Percentiles rank a stretch among this genome's conserved stretches.
These are phyloP conservation scores for Pseudozyma tsukubaensis DNA, from an alignment of 1,284 basidiomycete genomes.

Conservation along the genomic window DNA sequence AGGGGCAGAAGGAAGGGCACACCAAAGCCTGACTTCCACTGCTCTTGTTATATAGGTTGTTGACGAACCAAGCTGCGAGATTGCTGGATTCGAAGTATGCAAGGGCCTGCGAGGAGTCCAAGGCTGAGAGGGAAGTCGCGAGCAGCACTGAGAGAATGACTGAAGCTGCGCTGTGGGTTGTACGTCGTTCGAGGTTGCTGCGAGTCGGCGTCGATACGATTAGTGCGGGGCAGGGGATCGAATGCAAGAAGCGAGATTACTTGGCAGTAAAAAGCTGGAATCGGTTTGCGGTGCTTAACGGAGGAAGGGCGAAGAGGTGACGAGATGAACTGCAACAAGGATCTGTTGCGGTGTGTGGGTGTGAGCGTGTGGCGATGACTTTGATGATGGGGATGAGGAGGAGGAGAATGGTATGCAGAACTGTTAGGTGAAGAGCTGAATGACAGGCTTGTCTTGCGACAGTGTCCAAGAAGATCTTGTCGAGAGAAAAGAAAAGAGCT, in stretches of 20 bases:
- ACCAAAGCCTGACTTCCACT: conserved; percentile 41
- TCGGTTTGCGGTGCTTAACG: not conserved
- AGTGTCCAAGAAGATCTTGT: not conserved
- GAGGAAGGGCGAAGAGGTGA: not conserved
- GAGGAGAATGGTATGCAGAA: not conserved
- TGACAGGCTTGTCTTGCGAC: conserved; percentile 20
- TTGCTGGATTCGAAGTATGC: not conserved
- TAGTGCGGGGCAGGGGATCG: not conserved
- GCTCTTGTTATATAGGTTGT: conserved; percentile 12
- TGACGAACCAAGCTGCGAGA: conserved; percentile 10
- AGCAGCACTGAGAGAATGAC: not conserved
- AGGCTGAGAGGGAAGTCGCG: not conserved
- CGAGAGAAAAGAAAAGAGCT: conserved; percentile 7
- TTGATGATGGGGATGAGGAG: not conserved
- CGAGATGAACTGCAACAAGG: not conserved
- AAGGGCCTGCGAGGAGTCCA: not conserved
- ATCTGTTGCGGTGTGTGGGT: too few relatives aligned
- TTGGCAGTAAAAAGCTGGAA: not conserved
- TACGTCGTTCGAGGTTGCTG: not conserved
- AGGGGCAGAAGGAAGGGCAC: conserved; percentile 33
- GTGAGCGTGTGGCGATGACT: too few relatives aligned
- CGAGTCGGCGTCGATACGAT: not conserved
- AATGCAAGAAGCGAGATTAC: not conserved
- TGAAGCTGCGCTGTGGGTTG: not conserved
- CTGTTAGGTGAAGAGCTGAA: not conserved